phyloP scores from a whole-genome alignment of 176 grass and related monocot species.

The Eremochloa ophiuroides region DNA sequence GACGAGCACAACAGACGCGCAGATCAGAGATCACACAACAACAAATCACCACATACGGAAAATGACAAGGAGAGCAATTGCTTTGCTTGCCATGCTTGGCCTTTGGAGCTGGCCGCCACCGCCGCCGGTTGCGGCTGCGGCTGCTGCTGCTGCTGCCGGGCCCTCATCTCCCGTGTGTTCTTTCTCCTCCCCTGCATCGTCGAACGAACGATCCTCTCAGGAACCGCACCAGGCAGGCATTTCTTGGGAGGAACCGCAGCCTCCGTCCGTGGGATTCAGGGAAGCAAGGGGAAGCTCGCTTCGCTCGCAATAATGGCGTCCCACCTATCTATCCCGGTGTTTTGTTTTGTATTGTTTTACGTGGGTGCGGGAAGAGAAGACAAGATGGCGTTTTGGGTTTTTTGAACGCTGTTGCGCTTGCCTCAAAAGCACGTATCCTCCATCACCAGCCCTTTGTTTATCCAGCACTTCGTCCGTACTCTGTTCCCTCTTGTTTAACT shows the following conservation, averaged over 20 bases:
- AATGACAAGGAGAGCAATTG: not conserved
- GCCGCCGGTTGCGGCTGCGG: not conserved
- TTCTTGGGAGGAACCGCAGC: not conserved
- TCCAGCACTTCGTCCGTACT: not conserved
- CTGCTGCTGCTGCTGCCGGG: not conserved
- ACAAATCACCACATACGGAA: not conserved
- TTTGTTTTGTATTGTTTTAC: constrained; percentile 43
- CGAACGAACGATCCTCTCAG: not conserved
- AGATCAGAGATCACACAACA: constrained; percentile 19
- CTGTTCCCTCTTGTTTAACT: constrained; percentile 33
- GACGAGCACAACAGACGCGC: not conserved
- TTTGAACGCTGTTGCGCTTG: constrained; percentile 31
- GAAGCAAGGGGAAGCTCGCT: constrained; percentile 15
- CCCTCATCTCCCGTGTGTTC: constrained; percentile 21
- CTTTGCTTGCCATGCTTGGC: constrained; percentile 78
- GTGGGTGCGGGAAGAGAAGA: constrained; percentile 45
- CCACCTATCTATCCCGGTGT: constrained; percentile 17
- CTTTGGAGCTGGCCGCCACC: constrained; percentile 38
- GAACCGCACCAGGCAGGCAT: constrained; percentile 6
- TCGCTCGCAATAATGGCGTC: constrained; percentile 30
- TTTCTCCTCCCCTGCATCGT: constrained; percentile 55
- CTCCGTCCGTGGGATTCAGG: constrained; percentile 46
- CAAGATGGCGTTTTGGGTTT: constrained; percentile 39
- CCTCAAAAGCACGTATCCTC: constrained; percentile 58
- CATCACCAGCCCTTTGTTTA: constrained; percentile 28